Conservation (phyloP, 805 yeast genomes). For the Cyberlindnera mycetangii region DNA sequence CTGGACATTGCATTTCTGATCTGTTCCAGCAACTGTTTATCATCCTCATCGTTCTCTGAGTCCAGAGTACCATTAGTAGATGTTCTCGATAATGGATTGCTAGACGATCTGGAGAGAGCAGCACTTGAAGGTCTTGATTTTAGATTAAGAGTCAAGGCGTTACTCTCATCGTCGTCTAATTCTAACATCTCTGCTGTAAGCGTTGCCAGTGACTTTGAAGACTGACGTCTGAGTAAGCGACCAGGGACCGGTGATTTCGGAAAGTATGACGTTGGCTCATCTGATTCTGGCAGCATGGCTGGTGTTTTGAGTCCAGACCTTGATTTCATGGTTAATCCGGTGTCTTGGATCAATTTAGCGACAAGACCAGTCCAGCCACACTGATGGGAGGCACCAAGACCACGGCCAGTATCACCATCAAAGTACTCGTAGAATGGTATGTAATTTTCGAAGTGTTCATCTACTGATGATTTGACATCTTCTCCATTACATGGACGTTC, state of each 20-base stretch:
- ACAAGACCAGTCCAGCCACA: constrained; percentile 96
- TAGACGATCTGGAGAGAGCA: constrained; percentile 20
- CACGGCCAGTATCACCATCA: constrained; percentile 93
- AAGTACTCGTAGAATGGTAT: constrained; percentile 84
- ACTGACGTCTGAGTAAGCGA: constrained; percentile 58
- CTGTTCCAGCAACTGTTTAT: constrained; percentile 35
- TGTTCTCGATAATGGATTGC: constrained; percentile 16
- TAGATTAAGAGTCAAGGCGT: constrained; percentile 25
- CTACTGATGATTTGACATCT: constrained; percentile 54
- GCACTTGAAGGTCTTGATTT: constrained; percentile 23
- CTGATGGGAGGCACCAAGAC: constrained; percentile 90
- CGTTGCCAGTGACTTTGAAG: constrained; percentile 70
- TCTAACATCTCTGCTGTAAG: constrained; percentile 67
- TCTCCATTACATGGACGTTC: constrained; percentile 80
- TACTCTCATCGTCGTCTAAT: constrained; percentile 58
- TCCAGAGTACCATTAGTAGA: constrained; percentile 13
- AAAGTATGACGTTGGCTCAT: constrained; percentile 17
- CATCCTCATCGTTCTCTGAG: constrained; percentile 26
- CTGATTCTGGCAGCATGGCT: constrained; percentile 10
- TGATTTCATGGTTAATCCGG: constrained; percentile 60
- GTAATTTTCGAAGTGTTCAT: constrained; percentile 69
- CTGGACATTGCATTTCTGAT: constrained; percentile 42
- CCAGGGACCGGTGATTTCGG: constrained; percentile 47
- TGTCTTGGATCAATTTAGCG: constrained; percentile 88
- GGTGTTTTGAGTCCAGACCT: constrained; percentile 26